phyloP scores from a whole-genome alignment of 345 rosid genomes.

The Lagerstroemia speciosa region DNA sequence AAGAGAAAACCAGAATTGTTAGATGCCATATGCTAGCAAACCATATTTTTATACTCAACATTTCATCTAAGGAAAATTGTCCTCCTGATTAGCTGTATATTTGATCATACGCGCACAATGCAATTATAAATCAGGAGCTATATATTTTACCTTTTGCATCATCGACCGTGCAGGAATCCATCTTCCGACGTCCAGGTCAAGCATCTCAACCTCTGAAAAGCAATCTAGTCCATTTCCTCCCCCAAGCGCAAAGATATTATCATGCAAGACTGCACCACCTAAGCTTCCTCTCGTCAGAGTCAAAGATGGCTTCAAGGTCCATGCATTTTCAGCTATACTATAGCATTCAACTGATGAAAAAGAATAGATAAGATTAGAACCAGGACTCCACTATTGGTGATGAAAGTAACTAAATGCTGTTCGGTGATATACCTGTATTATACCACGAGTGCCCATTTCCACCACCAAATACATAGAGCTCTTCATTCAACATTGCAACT shows the following conservation, averaged over 20 bases:
- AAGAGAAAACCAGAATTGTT: neutral
- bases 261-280: conserved; percentile 46
- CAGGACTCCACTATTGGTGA: conserved; percentile 4
- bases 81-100: neutral
- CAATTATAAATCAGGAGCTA: neutral
- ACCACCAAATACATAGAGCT: conserved; percentile 63
- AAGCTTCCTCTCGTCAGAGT: conserved; percentile 45
- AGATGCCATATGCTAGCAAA: neutral
- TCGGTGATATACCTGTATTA: conserved; percentile 43
- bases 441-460: conserved; percentile 42
- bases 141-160: conserved; percentile 44
- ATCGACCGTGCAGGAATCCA: conserved; percentile 62
- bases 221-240: conserved; percentile 46
- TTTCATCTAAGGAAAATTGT: neutral
- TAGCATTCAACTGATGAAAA: conserved; percentile 57
- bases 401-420: conserved; percentile 1
- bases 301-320: conserved; percentile 51
- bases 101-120: neutral
- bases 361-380: conserved; percentile 8
- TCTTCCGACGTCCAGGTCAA: conserved; percentile 57
- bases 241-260: conserved; percentile 59
- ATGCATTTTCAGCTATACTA: conserved; percentile 34
- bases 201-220: conserved; percentile 77
- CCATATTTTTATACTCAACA: neutral
- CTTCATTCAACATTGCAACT: conserved; percentile 38